These are phyloP conservation scores for Penicillium sp. DNA, from an alignment of 2,329 filamentous ascomycete species.

Conservation along the genomic window DNA sequence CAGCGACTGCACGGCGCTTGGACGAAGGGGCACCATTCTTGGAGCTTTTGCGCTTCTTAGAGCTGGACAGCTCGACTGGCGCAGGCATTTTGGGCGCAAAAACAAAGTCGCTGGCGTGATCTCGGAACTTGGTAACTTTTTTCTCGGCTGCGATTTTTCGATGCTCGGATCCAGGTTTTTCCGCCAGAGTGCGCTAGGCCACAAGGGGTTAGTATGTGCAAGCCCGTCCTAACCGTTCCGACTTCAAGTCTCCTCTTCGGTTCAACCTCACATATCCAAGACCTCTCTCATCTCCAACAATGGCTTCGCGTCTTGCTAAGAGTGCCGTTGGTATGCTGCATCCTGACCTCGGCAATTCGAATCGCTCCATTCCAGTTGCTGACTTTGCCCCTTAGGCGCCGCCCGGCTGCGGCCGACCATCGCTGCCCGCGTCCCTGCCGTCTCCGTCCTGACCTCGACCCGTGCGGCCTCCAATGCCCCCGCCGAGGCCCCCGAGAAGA, in stretches of 20 bases:
- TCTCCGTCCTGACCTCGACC: slow-evolving; percentile 63
- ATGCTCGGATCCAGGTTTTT: slow-evolving; percentile 34
- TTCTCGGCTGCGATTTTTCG: slow-evolving; percentile 25
- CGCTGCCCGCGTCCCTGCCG: slow-evolving; percentile 69
- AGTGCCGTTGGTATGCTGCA: slow-evolving; percentile 79
- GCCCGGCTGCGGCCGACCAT: slow-evolving; percentile 81
- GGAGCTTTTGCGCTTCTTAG: slow-evolving; percentile 41
- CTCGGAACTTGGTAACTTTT: slow-evolving; percentile 18
- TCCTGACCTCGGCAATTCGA: slow-evolving; percentile 23
- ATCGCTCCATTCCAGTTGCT: slow-evolving; percentile 28
- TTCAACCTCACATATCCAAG: slow-evolving; percentile 46
- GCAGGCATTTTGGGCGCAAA: slow-evolving; percentile 27
- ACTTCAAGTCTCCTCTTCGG: slow-evolving; percentile 41
- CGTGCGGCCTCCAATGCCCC: slow-evolving; percentile 74
- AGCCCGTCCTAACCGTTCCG: slow-evolving; percentile 37
- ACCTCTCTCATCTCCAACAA: slow-evolving; percentile 62
- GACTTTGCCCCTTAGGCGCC: slow-evolving; percentile 60
- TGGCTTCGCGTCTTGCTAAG: slow-evolving; percentile 97
- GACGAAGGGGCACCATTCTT: slow-evolving; percentile 39
- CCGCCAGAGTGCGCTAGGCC: slow-evolving; percentile 26
- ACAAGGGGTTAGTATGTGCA: slow-evolving; percentile 34
- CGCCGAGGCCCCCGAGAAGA: slow-evolving; percentile 86
- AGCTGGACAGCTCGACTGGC: slow-evolving; percentile 21
- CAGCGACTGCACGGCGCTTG: slow-evolving; percentile 45
- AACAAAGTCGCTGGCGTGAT: slow-evolving; percentile 14